These are phyloP conservation scores for Pterulicium gracile DNA, from an alignment of 1,284 basidiomycete genomes.

Conservation along the genomic window DNA sequence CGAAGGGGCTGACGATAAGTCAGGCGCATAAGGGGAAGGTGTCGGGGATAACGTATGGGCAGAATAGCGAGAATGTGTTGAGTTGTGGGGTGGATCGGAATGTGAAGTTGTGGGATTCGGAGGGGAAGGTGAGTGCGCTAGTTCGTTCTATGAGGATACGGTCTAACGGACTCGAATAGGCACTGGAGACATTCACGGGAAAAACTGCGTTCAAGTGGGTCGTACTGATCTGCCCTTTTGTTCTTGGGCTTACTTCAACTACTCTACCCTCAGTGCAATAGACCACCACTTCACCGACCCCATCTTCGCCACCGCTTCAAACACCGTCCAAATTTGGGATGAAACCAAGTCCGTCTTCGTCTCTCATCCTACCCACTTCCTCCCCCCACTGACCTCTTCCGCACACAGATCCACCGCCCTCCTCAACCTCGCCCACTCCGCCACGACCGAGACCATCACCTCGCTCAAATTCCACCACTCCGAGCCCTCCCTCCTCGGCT, in stretches of 20 bases:
- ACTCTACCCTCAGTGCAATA: slow-evolving; percentile 53
- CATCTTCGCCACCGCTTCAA: slow-evolving; percentile 91
- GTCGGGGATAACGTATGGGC: slow-evolving; percentile 71
- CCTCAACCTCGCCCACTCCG: slow-evolving; percentile 76
- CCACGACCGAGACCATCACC: slow-evolving; percentile 79
- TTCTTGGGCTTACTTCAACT: slow-evolving; percentile 7
- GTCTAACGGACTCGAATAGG: too few species aligned
- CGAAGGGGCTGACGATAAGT: slow-evolving; percentile 58
- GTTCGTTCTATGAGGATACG: neutral
- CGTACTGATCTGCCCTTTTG: slow-evolving; percentile 2
- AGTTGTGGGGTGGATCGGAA: slow-evolving; percentile 90
- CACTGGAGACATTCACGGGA: slow-evolving; percentile 67
- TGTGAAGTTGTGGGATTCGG: slow-evolving; percentile 81
- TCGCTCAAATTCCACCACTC: slow-evolving; percentile 89
- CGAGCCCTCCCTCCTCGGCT: slow-evolving; percentile 88
- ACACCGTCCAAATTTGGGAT: slow-evolving; percentile 95
- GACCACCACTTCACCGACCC: slow-evolving; percentile 87
- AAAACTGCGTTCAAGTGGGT: slow-evolving; percentile 83
- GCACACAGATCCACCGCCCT: slow-evolving; percentile 38
- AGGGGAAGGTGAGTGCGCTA: neutral
- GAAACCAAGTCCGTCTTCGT: slow-evolving; percentile 64
- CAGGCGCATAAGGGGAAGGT: slow-evolving; percentile 91
- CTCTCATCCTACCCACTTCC: slow-evolving; percentile 5
- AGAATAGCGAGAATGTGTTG: slow-evolving; percentile 55
- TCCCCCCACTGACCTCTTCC: neutral